Evolutionary conservation across 2,329 filamentous ascomycete species (phyloP), one percentile per base, ranked within the genome.

Genomic region (Penicillium expansum): DNA sequence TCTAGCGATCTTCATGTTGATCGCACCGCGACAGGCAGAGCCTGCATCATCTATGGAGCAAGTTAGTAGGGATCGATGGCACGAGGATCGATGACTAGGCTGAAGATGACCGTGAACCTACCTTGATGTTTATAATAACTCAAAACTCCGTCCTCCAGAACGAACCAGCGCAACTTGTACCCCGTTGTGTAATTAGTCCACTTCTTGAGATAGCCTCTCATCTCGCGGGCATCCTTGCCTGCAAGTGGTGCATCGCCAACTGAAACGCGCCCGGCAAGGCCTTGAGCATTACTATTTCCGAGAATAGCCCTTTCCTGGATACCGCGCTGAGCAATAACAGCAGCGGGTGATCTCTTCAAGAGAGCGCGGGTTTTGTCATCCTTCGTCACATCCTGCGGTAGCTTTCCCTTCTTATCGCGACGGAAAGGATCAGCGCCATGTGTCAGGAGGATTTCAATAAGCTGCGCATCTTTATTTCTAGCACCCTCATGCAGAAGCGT

Each of bases 121-220:
- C 82, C 82, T 77, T 99, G 94, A 73, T 97, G 91, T 77, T 99
- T 99, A 80, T 97, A 99, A 78, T 99, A 99, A 75, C 94, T 97
- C 64, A 99, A 76, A 13, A 99, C 93, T 13, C 94, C 94, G 71
- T 99, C 94, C 72, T 99, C 94, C 9, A 99, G 84, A 14, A 97
- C 94, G 71, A 99, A 99, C 92, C 93, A 99, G 58, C 94, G 84
- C 62, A 99, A 76, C 77, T 99, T 96, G 78, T 97, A 99, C 9
- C 94, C 94, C 71, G 90, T 92, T 22, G 93, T 92, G 73, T 99
- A 99, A 73, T 99, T 99, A 47, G 94, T 99, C 94, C 94, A 99
- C 74, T 99, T 99, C 78, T 97, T 97, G 55, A 99, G 80, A 73
- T 97, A 99, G 7, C 94, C 94, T 78, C 96, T 97, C 90, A 99